These are phyloP conservation scores for Agapanthus africanus DNA, from an alignment of 106 monocot species.

Conservation along the genomic window DNA sequence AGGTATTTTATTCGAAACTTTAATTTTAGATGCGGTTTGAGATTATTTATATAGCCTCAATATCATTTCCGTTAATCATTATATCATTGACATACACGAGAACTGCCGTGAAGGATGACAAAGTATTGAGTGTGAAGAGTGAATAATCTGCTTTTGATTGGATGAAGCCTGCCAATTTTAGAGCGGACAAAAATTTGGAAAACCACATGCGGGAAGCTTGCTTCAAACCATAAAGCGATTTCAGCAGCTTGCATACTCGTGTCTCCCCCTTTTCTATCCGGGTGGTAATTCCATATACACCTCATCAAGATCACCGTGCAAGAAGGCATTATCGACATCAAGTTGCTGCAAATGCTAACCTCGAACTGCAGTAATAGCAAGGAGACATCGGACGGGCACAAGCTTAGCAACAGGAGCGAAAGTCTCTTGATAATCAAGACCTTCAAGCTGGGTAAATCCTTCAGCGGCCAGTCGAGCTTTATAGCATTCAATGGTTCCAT, in stretches of 20 bases:
- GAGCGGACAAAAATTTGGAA: background rate
- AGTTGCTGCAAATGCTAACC: conserved; percentile 4
- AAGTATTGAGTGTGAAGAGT: background rate
- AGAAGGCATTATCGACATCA: conserved; percentile 10
- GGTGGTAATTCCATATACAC: conserved; percentile 6
- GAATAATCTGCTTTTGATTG: conserved; percentile 15
- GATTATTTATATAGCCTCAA: background rate
- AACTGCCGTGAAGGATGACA: background rate
- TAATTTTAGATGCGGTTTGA: background rate
- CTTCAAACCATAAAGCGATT: conserved; percentile 7
- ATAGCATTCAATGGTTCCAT: conserved; percentile 6
- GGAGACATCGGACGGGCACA: background rate
- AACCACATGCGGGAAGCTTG: conserved; percentile 9
- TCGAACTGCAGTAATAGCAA: background rate
- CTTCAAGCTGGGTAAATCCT: conserved; percentile 5
- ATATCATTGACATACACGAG: conserved; percentile 22
- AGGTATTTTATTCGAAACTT: conserved; percentile 18
- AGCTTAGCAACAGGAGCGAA: conserved; percentile 16
- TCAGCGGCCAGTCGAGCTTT: conserved; percentile 15
- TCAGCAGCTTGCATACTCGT: background rate
- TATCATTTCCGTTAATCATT: conserved; percentile 4
- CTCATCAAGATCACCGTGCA: conserved; percentile 13
- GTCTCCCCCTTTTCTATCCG: background rate
- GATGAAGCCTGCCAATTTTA: background rate
- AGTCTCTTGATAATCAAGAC: conserved; percentile 15